Conservation (phyloP, 2,329 filamentous ascomycete genomes). For the Ceratocystis cubensis region DNA sequence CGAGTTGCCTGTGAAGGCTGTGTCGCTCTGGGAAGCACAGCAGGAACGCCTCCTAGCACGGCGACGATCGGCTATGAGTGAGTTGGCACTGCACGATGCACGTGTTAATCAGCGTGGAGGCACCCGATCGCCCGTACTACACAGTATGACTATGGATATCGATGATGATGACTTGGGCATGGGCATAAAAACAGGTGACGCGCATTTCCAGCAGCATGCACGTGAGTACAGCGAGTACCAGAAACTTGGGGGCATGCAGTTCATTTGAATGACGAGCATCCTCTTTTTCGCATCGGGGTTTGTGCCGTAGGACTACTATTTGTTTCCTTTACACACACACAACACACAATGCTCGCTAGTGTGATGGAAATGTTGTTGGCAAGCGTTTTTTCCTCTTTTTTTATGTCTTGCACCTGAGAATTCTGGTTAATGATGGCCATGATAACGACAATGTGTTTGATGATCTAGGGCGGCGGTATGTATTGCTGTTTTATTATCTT, state of each 20-base stretch:
- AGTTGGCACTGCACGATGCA: conserved; percentile 7
- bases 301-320: no score
- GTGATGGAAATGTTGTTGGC: not conserved
- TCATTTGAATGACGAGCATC: not conserved
- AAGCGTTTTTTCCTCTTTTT: not conserved
- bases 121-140: not conserved
- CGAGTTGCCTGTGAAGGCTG: conserved; percentile 11
- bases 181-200: not conserved
- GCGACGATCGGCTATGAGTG: conserved; percentile 10
- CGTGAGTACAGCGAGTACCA: not conserved
- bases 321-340: no score
- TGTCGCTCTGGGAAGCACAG: conserved; percentile 16
- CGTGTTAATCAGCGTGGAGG: not conserved
- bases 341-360: not conserved
- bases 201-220: not conserved
- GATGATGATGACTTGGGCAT: not conserved
- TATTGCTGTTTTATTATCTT: not conserved
- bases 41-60: not conserved
- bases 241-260: conserved; percentile 1
- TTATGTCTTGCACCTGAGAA: not conserved
- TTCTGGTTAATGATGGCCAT: not conserved
- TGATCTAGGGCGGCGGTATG: conserved; percentile 1
- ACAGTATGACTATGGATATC: conserved; percentile 16
- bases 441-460: conserved; percentile 8
- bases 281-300: no score